Base-by-base conservation (phyloP, 257 asterid species). In the Parsonsia alboflavescens region DNA sequence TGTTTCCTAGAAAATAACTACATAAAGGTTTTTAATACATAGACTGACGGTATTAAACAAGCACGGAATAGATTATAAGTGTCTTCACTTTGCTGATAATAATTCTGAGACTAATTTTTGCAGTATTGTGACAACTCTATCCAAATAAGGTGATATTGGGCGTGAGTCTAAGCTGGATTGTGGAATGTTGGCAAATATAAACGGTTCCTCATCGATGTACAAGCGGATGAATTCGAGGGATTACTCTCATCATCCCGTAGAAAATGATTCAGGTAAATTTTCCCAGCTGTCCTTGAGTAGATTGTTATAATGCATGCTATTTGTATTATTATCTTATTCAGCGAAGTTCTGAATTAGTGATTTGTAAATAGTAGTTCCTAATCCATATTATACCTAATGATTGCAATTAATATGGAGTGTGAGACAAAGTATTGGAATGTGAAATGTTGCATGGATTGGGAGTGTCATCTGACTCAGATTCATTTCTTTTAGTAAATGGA, bases 141-240 rank as follows among this genome's bases (percentile, higher is more conserved):
- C 44, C 72, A 75, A 61, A 70, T 67, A 78, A 28, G 77, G 79
- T 53, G 61, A 73, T 78, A 70, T 81, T 36, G 26, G 61, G 7
- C 46, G 72, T 46, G 24, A 64, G 75, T 76, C 61, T 72, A 11
- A 75, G 59, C 33, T 44, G 64, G 74, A 78, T 72, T 48, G 66
- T 73, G 86, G 79, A 57, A 86, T 91, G 96, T 80, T 73, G 54
- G 86, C 85, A 56, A 79, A 78, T 70, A 75, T 83, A 19, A 74
- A 69, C 7, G 81, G 81, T 84, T 81, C 88, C n/a, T 76, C 89
- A 10, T 78, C 91, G 0, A 84, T 85, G 79, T 82, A 85, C 81
- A 87, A 89, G 80, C 88, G 93, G 48, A 80, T 80, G 89, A 84
- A 81, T 48, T 75, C 89, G 26, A 86, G 80, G 76, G 96, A 91